phyloP scores from a whole-genome alignment of 371 early-diverging fungal genomes.

The Fennellomyces sp. region DNA sequence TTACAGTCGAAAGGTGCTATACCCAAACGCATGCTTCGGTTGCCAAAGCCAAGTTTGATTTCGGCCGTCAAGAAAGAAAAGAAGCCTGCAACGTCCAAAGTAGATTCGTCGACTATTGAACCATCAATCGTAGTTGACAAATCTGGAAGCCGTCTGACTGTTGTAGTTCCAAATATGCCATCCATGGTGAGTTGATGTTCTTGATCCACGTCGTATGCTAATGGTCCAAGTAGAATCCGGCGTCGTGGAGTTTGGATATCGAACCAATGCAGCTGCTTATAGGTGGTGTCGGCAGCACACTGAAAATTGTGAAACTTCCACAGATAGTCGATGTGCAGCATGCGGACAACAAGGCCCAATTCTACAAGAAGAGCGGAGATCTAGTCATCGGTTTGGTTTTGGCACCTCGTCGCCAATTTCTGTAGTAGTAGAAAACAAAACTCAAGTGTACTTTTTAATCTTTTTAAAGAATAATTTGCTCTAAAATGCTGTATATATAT shows the following conservation, averaged over 20 bases:
- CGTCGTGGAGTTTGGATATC: conserved; percentile 36
- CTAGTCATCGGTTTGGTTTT: conserved; percentile 28
- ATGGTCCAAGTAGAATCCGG: conserved; percentile 17
- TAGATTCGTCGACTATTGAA: conserved; percentile 1
- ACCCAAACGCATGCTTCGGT: conserved; percentile 55
- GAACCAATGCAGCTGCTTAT: conserved; percentile 30
- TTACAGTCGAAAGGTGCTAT: conserved; percentile 63
- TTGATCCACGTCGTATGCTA: neutral
- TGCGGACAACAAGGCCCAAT: conserved; percentile 22
- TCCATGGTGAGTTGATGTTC: conserved; percentile 23
- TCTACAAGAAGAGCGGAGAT: conserved; percentile 25
- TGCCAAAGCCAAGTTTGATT: conserved; percentile 60
- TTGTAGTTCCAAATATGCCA: conserved; percentile 37
- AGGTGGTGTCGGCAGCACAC: conserved; percentile 5
- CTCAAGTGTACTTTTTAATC: conserved; percentile 3
- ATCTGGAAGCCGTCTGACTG: conserved; percentile 19
- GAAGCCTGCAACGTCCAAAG: conserved; percentile 4
- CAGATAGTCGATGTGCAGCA: conserved; percentile 20
- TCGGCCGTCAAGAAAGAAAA: conserved; percentile 24
- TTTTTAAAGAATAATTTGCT: neutral
- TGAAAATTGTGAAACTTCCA: conserved; percentile 16
- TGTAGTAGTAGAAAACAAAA: conserved; percentile 17
- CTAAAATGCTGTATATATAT: neutral
- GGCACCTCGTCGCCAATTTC: conserved; percentile 21
- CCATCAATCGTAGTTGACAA: conserved; percentile 11